phyloP scores from a whole-genome alignment of 345 rosid genomes.

The Euphorbia pulcherrima region DNA sequence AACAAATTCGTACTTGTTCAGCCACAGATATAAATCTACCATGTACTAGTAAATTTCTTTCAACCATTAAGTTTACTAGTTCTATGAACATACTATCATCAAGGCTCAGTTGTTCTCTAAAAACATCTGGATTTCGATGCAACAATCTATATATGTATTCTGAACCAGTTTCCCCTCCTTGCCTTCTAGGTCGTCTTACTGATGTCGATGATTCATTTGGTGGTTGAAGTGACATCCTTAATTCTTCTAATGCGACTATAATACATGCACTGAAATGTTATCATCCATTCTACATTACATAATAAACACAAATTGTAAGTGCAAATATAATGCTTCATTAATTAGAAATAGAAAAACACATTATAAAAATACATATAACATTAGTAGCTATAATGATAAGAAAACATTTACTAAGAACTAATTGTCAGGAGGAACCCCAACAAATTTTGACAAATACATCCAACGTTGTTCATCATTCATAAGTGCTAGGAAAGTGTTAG shows the following conservation, averaged over 20 bases:
- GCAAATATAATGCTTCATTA: too few relatives aligned
- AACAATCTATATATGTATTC: background rate
- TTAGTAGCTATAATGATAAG: too few relatives aligned
- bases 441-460: background rate
- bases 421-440: background rate
- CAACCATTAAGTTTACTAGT: background rate
- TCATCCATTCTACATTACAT: too few relatives aligned
- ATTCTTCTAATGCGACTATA: background rate
- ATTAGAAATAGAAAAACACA: too few relatives aligned
- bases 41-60: background rate
- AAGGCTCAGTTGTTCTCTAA: background rate
- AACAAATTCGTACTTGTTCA: background rate
- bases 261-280: too few relatives aligned
- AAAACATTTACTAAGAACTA: background rate
- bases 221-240: background rate
- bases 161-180: too few relatives aligned
- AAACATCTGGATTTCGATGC: background rate
- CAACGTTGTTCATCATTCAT: background rate
- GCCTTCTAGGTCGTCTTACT: too few relatives aligned
- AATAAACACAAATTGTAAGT: too few relatives aligned
- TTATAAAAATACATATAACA: background rate
- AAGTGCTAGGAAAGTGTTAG: background rate
- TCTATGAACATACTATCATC: background rate
- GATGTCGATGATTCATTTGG: background rate
- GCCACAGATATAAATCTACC: background rate